These are phyloP conservation scores for Metschnikowia orientalis DNA, from an alignment of 805 yeast species.

Conservation along the genomic window DNA sequence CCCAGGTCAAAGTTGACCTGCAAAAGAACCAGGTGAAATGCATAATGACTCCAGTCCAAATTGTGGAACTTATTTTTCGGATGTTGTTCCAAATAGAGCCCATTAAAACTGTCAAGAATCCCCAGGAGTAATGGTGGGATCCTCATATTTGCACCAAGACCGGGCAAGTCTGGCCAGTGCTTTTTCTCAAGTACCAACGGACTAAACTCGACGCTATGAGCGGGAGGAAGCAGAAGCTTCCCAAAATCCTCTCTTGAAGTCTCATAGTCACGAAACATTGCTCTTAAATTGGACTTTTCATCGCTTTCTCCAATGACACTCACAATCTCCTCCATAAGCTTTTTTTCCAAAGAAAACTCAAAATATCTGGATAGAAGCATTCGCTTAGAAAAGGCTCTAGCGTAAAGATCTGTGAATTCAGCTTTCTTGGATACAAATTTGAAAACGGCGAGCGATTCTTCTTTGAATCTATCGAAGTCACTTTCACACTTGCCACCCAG, in stretches of 20 bases:
- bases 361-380: conserved; percentile 25
- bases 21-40: conserved; percentile 39
- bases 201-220: conserved; percentile 21
- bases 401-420: conserved; percentile 29
- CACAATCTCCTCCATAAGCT: conserved; percentile 23
- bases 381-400: conserved; percentile 35
- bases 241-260: conserved; percentile 18
- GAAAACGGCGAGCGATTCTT: conserved; percentile 25
- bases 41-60: conserved; percentile 40
- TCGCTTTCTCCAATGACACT: conserved; percentile 30
- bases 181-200: conserved; percentile 32
- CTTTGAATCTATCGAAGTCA: conserved; percentile 16
- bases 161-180: conserved; percentile 41
- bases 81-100: conserved; percentile 18
- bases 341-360: conserved; percentile 19
- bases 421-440: conserved; percentile 31
- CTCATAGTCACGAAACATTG: conserved; percentile 34
- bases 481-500: conserved; percentile 10
- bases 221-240: conserved; percentile 1
- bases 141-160: conserved; percentile 16
- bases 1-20: conserved; percentile 28
- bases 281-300: conserved; percentile 24
- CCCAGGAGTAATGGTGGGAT: conserved; percentile 23
- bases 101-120: conserved; percentile 21
- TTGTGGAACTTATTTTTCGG: conserved; percentile 23